Evolutionary conservation across 257 asterid genomes (phyloP).

Genomic region (Salvia splendens): DNA sequence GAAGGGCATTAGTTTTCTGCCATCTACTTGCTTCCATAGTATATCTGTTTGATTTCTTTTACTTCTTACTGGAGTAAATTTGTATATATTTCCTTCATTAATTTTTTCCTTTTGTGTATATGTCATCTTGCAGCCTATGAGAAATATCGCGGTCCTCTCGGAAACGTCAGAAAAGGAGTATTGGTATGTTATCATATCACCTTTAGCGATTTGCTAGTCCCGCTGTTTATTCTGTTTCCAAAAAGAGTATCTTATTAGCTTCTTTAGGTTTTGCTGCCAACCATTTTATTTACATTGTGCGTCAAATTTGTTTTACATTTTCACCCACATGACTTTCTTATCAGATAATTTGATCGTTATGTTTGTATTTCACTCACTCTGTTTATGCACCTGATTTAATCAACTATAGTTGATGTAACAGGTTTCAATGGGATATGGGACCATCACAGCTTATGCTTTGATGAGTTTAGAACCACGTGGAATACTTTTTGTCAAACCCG

Average conservation of each 20-base stretch:
- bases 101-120: constrained; percentile 3
- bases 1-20: background rate
- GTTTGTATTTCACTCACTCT: background rate
- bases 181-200: constrained; percentile 51
- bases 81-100: constrained; percentile 4
- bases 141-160: constrained; percentile 93
- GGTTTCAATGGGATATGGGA: constrained; percentile 92
- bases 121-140: constrained; percentile 65
- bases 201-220: constrained; percentile 13
- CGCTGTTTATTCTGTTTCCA: constrained; percentile 10
- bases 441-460: constrained; percentile 85
- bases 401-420: constrained; percentile 40
- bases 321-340: background rate
- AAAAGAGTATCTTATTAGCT: background rate
- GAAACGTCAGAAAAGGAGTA: constrained; percentile 98
- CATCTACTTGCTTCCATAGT: constrained; percentile 19
- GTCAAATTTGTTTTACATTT: background rate
- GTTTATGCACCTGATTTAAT: constrained; percentile 29
- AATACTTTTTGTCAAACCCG: constrained; percentile 80
- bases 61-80: background rate
- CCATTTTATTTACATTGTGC: constrained; percentile 10
- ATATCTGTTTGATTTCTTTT: constrained; percentile 18
- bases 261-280: constrained; percentile 2
- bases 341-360: constrained; percentile 4
- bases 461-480: constrained; percentile 96